Base-by-base conservation (phyloP, 768 basidiomycete species). In the Calocybe gangraenosa region DNA sequence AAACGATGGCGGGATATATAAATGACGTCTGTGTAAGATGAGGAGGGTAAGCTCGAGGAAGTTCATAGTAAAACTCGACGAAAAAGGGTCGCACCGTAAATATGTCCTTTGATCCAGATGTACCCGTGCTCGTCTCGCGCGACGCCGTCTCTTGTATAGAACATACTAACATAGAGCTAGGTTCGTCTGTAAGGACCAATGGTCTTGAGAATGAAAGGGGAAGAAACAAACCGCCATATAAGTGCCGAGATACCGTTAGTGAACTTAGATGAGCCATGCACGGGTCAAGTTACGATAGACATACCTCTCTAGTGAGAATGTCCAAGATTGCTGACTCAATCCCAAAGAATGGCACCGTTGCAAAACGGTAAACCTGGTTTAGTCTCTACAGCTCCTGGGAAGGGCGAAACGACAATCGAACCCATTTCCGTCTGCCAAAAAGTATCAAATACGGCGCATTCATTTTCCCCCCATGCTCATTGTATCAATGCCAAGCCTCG, bases 381-480 rank as follows among this genome's bases (percentile, higher is more conserved):
- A 41, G 93, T 94, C 65, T 89, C 81, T 53, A 96, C 84, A 5
- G 93, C 94, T 49, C 96, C 95, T 21, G 95, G 95, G 73, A 97
- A 84, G 2, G 95, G 95, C 0, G 94, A 92, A 47, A 99, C 79
- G 43, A 93, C 84, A 64, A 96, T 94, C 1, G 88, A 91, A 43
- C 96, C 96, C 0, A 95, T 98, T 71, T 99, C 95, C 0, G 96
- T 99, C 77, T 97, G 94, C 91, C 90, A 93, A 68, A 82, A 93
- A 3, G 91, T 95, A 67, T 96, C 93, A 33, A 95, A 92, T 52
- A 97, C 83, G 5, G 95, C 92, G 61, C 91, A 94, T 64, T 97
- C 78, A 66, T 74, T 58, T 79, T 77, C 9, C 95, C 96, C 43
- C 95, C 93, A 59, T 92, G 81, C 59, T 96, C 92, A 64, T 95